Conservation (phyloP, 208 protist species). For the Wallacemonas rigidus region DNA sequence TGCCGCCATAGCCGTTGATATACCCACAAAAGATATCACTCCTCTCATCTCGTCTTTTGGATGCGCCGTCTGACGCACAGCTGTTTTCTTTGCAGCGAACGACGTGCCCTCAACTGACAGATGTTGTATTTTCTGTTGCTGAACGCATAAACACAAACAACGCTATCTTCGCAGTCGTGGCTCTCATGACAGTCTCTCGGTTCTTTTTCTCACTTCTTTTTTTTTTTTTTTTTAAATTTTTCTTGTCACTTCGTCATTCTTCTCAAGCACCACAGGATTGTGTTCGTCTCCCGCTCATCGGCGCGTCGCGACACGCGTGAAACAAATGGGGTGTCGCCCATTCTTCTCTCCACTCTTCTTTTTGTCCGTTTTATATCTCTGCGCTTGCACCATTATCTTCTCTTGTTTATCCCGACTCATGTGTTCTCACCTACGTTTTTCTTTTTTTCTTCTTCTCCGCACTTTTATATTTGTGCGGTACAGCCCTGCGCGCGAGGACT, state of each 20-base stretch:
- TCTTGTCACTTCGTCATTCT: constrained; percentile 9
- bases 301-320: no score
- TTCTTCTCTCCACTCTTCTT: background rate
- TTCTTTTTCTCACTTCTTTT: constrained; percentile 20
- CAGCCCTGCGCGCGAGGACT: no score
- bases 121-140: background rate
- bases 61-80: no score
- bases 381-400: background rate
- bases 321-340: no score
- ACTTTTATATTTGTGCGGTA: background rate
- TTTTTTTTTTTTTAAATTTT: constrained; percentile 17
- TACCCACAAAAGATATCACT: no score
- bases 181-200: constrained; percentile 3
- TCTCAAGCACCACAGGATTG: background rate
- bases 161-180: background rate
- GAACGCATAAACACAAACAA: constrained; percentile 9
- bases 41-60: no score
- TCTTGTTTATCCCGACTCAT: background rate
- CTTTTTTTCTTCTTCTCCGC: background rate
- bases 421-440: constrained; percentile 3
- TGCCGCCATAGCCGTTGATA: no score
- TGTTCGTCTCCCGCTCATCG: no score
- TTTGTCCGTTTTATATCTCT: background rate
- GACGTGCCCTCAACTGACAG: no score
- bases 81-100: constrained; percentile 1